Percentiles rank a stretch among this genome's conserved stretches.
Conservation (phyloP, 1,139 yeast species). For the Taphrina populina region DNA sequence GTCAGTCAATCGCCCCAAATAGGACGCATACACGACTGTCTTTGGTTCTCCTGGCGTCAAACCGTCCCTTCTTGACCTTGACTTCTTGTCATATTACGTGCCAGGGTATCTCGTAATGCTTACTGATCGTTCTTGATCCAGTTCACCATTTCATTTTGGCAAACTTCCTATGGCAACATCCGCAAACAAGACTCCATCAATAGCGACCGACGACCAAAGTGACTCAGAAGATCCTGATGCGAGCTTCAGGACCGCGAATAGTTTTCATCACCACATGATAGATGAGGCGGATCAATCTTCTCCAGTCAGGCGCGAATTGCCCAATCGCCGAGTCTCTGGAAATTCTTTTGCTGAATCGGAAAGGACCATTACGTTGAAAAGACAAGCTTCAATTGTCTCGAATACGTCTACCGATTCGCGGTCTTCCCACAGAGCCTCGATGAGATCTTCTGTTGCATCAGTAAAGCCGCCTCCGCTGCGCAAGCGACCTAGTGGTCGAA, state of each 20-base stretch:
- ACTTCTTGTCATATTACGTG: too few species aligned
- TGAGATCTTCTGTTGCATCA: neutral
- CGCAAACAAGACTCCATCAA: neutral
- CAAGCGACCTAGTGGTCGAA: conserved; percentile 17
- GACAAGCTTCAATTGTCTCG: conserved; percentile 3
- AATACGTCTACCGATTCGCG: conserved; percentile 9
- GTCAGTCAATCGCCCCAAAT: too few species aligned
- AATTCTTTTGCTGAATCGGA: conserved; percentile 12
- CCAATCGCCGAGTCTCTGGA: conserved; percentile 3
- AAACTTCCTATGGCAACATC: too few species aligned
- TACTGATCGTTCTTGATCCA: too few species aligned
- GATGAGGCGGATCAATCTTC: neutral
- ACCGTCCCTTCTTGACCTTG: too few species aligned
- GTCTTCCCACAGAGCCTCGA: neutral
- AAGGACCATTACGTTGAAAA: conserved; percentile 2
- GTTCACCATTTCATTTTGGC: too few species aligned
- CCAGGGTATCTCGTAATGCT: too few species aligned
- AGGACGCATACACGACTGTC: too few species aligned
- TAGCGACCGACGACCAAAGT: neutral
- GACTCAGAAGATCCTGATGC: conserved; percentile 9
- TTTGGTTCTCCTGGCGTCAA: too few species aligned
- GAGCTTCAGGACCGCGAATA: conserved; percentile 25
- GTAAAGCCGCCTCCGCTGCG: conserved; percentile 6
- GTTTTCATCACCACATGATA: conserved; percentile 18
- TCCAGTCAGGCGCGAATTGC: neutral